These are phyloP conservation scores for Lachancea fermentati DNA, from an alignment of 805 yeast species.

Conservation along the genomic window DNA sequence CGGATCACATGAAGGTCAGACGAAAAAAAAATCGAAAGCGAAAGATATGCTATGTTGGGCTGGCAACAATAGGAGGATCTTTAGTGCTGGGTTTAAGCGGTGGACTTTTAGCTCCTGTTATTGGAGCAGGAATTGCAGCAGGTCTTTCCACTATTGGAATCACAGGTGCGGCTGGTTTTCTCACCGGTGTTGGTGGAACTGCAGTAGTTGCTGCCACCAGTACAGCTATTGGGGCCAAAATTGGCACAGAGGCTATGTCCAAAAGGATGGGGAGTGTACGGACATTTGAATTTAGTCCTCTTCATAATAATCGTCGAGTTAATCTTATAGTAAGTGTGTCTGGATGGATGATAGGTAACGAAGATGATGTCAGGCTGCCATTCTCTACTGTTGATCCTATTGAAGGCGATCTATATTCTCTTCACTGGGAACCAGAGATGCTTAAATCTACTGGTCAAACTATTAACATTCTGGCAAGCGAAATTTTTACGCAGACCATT, in stretches of 20 bases:
- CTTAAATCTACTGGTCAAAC: slow-evolving; percentile 94
- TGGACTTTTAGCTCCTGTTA: slow-evolving; percentile 93
- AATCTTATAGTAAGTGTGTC: slow-evolving; percentile 83
- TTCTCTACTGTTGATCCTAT: slow-evolving; percentile 96
- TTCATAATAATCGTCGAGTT: slow-evolving; percentile 85
- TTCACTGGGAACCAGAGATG: slow-evolving; percentile 98
- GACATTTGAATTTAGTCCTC: slow-evolving; percentile 89
- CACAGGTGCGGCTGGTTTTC: slow-evolving; percentile 84
- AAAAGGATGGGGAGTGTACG: slow-evolving; percentile 85
- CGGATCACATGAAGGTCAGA: slow-evolving; percentile 61
- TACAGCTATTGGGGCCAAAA: slow-evolving; percentile 82
- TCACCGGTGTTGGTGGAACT: slow-evolving; percentile 97
- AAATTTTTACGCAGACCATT: slow-evolving; percentile 84
- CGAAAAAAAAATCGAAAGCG: slow-evolving; percentile 59
- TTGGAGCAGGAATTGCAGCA: slow-evolving; percentile 97
- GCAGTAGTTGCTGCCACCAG: slow-evolving; percentile 91
- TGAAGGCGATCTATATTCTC: slow-evolving; percentile 91
- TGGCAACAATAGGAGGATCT: slow-evolving; percentile 96
- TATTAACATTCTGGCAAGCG: slow-evolving; percentile 86
- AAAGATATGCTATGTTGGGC: slow-evolving; percentile 80
- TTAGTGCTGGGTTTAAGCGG: slow-evolving; percentile 91
- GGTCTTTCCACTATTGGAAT: slow-evolving; percentile 94
- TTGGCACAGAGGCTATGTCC: slow-evolving; percentile 81
- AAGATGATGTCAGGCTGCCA: slow-evolving; percentile 94
- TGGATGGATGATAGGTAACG: slow-evolving; percentile 96